phyloP scores from a whole-genome alignment of 371 early-diverging fungal genomes.

The Mortierella sp. region DNA sequence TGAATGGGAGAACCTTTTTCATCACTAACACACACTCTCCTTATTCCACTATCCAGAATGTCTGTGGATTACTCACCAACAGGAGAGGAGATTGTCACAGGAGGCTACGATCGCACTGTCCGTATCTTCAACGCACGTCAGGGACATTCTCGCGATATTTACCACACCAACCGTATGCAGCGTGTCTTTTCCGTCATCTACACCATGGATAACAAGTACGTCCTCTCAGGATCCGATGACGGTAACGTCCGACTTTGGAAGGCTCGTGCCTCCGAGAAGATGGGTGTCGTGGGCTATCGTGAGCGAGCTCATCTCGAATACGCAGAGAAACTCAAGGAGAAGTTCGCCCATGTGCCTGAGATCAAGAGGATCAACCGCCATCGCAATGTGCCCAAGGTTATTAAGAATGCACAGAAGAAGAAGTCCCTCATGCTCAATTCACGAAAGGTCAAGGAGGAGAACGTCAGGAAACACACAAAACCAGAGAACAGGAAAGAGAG shows the following conservation, averaged over 20 bases:
- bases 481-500: constrained; percentile 32
- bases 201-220: constrained; percentile 94
- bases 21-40: no score
- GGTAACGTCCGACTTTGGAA: constrained; percentile 99
- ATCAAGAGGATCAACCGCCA: constrained; percentile 90
- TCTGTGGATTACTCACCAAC: constrained; percentile 98
- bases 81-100: constrained; percentile 96
- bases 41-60: constrained; percentile 74
- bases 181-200: constrained; percentile 92
- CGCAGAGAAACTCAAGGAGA: constrained; percentile 88
- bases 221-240: constrained; percentile 98
- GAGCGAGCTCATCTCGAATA: constrained; percentile 89
- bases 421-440: constrained; percentile 87
- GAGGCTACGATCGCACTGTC: constrained; percentile 95
- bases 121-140: constrained; percentile 87
- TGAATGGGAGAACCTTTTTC: no score
- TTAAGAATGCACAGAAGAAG: constrained; percentile 78
- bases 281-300: constrained; percentile 77
- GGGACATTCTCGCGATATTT: constrained; percentile 94
- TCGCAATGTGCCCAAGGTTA: constrained; percentile 85
- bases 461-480: constrained; percentile 56
- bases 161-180: constrained; percentile 99
- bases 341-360: constrained; percentile 94
- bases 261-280: constrained; percentile 89
- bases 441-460: constrained; percentile 86